A percentile compares a stretch with the other conserved stretches of the same genome.
phyloP scores from a whole-genome alignment of 1,284 basidiomycete species.

The Cutaneotrichosporon arboriforme region DNA sequence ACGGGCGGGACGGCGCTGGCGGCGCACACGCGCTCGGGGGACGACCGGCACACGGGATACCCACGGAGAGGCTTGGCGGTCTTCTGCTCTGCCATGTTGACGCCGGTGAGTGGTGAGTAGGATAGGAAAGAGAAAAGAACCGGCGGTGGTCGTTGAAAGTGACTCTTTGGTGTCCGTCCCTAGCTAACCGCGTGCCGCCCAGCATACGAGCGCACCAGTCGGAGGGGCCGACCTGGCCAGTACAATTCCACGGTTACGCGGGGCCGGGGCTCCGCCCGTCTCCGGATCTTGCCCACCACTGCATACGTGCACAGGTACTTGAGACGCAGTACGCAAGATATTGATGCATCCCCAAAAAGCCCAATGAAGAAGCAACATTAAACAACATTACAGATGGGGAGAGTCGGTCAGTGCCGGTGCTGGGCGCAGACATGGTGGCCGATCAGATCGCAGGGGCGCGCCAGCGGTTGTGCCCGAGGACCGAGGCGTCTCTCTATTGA shows the following conservation, averaged over 20 bases:
- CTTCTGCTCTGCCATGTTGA: constrained; percentile 3
- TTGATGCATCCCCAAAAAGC: not conserved
- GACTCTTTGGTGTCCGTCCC: no score
- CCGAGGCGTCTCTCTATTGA: no score
- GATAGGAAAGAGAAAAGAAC: not conserved
- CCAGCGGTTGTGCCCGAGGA: no score
- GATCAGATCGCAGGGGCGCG: no score
- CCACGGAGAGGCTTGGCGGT: constrained; percentile 9
- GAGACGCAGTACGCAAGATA: no score
- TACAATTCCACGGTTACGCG: not conserved
- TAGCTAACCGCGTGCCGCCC: no score
- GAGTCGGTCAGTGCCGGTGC: no score
- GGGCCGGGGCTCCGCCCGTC: not conserved
- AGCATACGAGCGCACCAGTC: not conserved
- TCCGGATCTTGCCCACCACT: not conserved
- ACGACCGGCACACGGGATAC: not conserved
- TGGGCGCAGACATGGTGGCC: no score
- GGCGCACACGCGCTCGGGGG: not conserved
- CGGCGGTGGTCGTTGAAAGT: no score
- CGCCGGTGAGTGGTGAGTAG: not conserved
- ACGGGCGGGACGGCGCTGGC: no score
- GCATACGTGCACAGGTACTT: not conserved
- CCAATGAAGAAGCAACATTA: not conserved
- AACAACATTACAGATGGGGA: not conserved
- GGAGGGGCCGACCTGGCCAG: not conserved